phyloP scores from a whole-genome alignment of 768 basidiomycete species.

The Gloeophyllum trabeum region DNA sequence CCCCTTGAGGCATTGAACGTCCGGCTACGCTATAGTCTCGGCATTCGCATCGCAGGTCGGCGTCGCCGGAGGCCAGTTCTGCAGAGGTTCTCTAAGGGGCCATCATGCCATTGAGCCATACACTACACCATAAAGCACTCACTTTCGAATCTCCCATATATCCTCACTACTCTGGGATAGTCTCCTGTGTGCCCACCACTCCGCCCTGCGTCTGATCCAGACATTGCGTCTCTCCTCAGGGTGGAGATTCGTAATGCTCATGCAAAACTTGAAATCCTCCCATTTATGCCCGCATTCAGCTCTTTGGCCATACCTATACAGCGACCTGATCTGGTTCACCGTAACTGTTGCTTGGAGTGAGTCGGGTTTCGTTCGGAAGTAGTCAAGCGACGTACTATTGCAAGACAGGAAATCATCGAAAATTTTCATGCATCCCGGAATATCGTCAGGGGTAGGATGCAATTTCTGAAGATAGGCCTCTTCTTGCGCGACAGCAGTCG shows the following conservation, averaged over 20 bases:
- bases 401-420: conserved; percentile 67
- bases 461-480: conserved; percentile 48
- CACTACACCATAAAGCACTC: conserved; percentile 17
- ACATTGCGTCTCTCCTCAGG: conserved; percentile 68
- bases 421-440: conserved; percentile 71
- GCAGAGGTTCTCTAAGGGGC: conserved; percentile 32
- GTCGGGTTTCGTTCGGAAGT: neutral
- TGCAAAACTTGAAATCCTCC: conserved; percentile 93
- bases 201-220: conserved; percentile 81
- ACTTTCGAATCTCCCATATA: conserved; percentile 87
- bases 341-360: conserved; percentile 37
- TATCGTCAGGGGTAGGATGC: conserved; percentile 68
- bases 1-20: no score
- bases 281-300: conserved; percentile 65
- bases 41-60: no score
- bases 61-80: conserved; percentile 18
- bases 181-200: conserved; percentile 87
- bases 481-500: conserved; percentile 55
- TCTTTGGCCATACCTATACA: conserved; percentile 79
- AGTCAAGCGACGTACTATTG: conserved; percentile 34
- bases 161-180: conserved; percentile 82
- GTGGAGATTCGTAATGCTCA: conserved; percentile 69
- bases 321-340: conserved; percentile 66
- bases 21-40: no score
- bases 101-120: neutral